phyloP scores from a whole-genome alignment of 2,329 filamentous ascomycete genomes.

The Beauveria asiatica region DNA sequence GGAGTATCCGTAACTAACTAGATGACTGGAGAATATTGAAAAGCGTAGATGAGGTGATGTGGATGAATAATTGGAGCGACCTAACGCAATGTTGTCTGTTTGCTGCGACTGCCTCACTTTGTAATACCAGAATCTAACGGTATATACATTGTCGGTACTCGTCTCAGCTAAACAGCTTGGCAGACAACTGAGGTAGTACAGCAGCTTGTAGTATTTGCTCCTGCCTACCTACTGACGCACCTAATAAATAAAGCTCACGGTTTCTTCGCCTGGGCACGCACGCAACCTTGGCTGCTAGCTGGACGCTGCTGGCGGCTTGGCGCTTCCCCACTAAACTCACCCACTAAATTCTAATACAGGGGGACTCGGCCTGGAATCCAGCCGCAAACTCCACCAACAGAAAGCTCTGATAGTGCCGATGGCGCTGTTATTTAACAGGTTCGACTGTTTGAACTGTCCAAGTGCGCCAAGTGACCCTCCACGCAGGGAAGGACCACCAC shows the following conservation, averaged over 20 bases:
- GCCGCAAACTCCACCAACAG: background rate
- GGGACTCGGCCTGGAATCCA: background rate
- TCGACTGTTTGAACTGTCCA: too few relatives aligned
- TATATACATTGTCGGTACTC: too few relatives aligned
- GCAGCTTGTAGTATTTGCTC: too few relatives aligned
- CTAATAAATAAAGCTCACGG: too few relatives aligned
- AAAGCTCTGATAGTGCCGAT: too few relatives aligned
- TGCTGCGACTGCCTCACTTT: background rate
- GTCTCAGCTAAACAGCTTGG: too few relatives aligned
- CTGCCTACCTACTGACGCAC: too few relatives aligned
- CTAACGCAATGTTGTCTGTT: background rate
- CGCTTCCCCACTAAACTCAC: background rate
- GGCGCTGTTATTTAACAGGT: too few relatives aligned
- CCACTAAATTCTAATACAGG: background rate
- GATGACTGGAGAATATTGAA: background rate
- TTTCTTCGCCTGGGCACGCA: too few relatives aligned
- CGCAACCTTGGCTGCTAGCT: background rate
- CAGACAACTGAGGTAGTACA: too few relatives aligned
- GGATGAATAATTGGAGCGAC: background rate
- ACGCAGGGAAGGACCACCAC: background rate
- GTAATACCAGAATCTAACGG: background rate
- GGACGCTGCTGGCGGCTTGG: background rate
- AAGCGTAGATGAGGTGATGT: background rate
- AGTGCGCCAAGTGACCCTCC: too few relatives aligned
- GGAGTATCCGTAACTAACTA: background rate